Evolutionary conservation across 805 yeast species (phyloP), one percentile per base, ranked within the genome.

Genomic region (Ogataea methanolica): DNA sequence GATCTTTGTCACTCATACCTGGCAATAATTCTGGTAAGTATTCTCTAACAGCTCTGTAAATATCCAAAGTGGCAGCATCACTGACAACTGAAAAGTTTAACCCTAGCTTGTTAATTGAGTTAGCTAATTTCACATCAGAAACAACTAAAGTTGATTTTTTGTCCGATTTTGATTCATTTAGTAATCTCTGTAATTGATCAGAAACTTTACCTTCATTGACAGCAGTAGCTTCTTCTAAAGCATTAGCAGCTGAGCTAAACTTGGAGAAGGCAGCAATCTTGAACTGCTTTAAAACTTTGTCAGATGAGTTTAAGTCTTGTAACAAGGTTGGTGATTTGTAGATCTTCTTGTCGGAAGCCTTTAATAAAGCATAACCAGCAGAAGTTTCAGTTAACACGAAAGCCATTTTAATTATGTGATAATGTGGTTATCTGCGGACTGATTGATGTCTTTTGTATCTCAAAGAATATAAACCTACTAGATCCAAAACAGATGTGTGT

Each of bases 301-400:
- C 95, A 42, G 95, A 82, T 43, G 88, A 70, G 70, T 87, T 77
- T 62, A 91, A 77, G 67, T 90, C 96, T 54, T 83, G 78, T 56
- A 87, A 71, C 58, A 91, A 73, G 49, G 82, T 67, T 46, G 85
- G 69, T 23, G 94, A 83, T 75, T 91, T 92, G 80, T 92, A 85
- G 62, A 94, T 85, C 78, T 92, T 92, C 78, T 94, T 94, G 78
- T 94, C 98, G 55, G 96, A 85, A 49, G 97, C 96, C 76, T 94
- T 94, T 68, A 94, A 81, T 66, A 94, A 79, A 66, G 99, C 99
- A 70, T 94, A 94, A 66, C 99, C 99, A 45, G 99, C 99, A 55
- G 99, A 88, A 56, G 99, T 94, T 77, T 94, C 99, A 52, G 98
- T 87, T 69, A 92, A 82, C 65, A 92, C 90, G 79, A 76, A 87